phyloP scores from a whole-genome alignment of 192 early-diverging fungal species.

The Podila verticillata region DNA sequence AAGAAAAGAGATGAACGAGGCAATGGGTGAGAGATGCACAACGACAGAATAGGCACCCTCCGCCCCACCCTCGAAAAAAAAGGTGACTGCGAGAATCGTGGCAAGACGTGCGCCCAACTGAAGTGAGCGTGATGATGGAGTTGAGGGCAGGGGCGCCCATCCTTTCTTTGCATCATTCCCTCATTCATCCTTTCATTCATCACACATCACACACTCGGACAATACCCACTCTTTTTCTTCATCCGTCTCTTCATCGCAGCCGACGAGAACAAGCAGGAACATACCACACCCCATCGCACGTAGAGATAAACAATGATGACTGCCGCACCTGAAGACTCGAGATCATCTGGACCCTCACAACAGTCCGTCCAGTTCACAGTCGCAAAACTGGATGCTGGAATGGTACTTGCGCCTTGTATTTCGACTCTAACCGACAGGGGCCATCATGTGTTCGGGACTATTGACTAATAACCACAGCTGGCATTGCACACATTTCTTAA shows the following conservation, averaged over 20 bases:
- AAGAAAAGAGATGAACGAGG: background rate
- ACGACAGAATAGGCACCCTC: background rate
- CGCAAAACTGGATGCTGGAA: conserved; percentile 94
- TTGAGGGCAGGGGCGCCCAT: no score
- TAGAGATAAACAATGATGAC: conserved; percentile 37
- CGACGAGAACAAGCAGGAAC: background rate
- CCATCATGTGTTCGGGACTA: background rate
- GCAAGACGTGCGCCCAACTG: no score
- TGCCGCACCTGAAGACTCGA: conserved; percentile 19
- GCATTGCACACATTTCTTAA: conserved; percentile 33
- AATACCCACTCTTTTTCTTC: no score
- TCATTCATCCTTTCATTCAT: no score
- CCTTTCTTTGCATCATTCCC: no score
- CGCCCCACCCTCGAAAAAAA: background rate
- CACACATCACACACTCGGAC: no score
- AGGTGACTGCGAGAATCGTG: background rate
- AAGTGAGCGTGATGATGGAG: no score
- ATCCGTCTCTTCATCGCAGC: no score
- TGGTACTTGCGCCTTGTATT: conserved; percentile 59
- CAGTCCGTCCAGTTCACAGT: conserved; percentile 84
- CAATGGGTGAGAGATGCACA: background rate
- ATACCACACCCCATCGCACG: background rate
- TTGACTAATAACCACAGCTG: background rate
- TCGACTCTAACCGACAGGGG: background rate
- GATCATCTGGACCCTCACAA: conserved; percentile 3